Evolutionary conservation across 306 rosid species (phyloP), one percentile per base, ranked within the genome.

Genomic region (Lathyrus sativus): DNA sequence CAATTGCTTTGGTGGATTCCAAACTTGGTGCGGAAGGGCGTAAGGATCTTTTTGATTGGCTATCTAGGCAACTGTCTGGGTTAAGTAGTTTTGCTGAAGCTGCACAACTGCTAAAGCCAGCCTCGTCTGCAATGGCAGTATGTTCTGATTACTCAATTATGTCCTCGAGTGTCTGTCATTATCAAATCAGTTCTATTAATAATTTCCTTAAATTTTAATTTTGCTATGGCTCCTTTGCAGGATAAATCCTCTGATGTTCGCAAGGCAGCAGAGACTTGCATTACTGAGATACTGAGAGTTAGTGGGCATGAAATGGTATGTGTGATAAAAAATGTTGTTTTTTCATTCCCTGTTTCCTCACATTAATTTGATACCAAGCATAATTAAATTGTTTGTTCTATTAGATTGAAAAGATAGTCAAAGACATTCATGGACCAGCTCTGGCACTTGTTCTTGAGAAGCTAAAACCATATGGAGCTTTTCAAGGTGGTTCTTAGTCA

Each of bases 171-270:
- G 9, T 45, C 1, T 22, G 11, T 50, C 48, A 19, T 67, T 57
- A 11, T 62, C 49, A n/a, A 41, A 46, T 68, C 42, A 38, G 45
- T 65, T 65, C 28, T 63, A 10, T 28, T 43, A 31, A 10, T 39
- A 6, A 3, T 50, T 44, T 64, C 50, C 7, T 51, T 60, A 39
- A 15, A 70, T 41, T 77, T 3, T 70, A 80, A 59, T 72, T 70
- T 70, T 45, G 33, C 68, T 59, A 15, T 65, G 79, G 28, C 64
- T 76, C 55, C 53, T 13, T 77, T 51, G 42, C 67, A 95, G 99
- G 99, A 95, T 81, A 95, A 95, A 89, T 91, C 99, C 1, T 88
- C 96, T 2, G 99, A 95, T 83, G 96, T 95, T 72, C 99, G 99
- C 66, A 95, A 95, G 86, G 96, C 96, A 18, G 95, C 99, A 12